Evolutionary conservation across 169 alveolate species (phyloP).

Genomic region (Plasmodium gonderi): DNA sequence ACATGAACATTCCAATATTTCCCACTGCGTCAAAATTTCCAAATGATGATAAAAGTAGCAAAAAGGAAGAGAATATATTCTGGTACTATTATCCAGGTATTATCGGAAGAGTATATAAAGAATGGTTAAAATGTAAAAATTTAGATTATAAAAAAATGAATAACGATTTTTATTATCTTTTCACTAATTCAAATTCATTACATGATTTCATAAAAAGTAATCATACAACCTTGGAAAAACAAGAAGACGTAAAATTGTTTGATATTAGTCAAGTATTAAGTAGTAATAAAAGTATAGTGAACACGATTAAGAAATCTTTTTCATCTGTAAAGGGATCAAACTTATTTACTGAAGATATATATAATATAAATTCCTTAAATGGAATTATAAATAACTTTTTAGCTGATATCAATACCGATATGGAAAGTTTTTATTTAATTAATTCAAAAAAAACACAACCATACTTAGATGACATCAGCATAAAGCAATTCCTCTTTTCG

Average conservation of each 20-base stretch:
- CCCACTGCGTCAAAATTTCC: slow-evolving; percentile 5
- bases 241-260: slow-evolving; percentile 44
- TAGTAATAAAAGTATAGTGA: slow-evolving; percentile 12
- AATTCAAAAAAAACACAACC: slow-evolving; percentile 3
- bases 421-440: not conserved
- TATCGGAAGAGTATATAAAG: slow-evolving; percentile 62
- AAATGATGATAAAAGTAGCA: not conserved
- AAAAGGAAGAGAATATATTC: slow-evolving; percentile 35
- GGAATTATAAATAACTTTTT: slow-evolving; percentile 46
- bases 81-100: slow-evolving; percentile 75
- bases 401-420: slow-evolving; percentile 2
- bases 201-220: slow-evolving; percentile 42
- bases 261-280: slow-evolving; percentile 61
- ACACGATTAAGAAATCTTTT: slow-evolving; percentile 15
- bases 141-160: slow-evolving; percentile 59
- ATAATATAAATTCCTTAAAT: slow-evolving; percentile 32
- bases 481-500: slow-evolving; percentile 45
- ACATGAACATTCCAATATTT: slow-evolving; percentile 36
- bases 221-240: slow-evolving; percentile 29
- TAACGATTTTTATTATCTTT: slow-evolving; percentile 64
- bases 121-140: slow-evolving; percentile 73
- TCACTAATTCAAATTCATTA: slow-evolving; percentile 37
- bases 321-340: slow-evolving; percentile 1
- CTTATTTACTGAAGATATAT: slow-evolving; percentile 7
- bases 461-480: slow-evolving; percentile 37